phyloP scores from a whole-genome alignment of 1,284 basidiomycete species.

The Xanthoconium separans region DNA sequence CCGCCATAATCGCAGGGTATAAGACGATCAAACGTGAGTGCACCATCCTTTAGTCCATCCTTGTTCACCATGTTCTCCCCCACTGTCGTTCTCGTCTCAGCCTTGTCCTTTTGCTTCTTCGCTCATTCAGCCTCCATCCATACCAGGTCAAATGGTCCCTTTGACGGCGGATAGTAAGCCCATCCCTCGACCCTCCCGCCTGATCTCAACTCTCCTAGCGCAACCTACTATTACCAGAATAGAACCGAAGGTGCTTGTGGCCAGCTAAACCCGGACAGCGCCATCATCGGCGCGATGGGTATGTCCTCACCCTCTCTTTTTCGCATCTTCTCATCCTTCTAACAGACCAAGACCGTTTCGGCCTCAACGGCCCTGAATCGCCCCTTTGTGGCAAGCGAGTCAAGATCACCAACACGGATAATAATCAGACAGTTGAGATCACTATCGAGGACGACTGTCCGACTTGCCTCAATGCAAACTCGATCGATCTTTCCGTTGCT shows the following conservation, averaged over 20 bases:
- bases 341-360: constrained; percentile 51
- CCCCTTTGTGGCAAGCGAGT: constrained; percentile 66
- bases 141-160: no score
- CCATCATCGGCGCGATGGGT: constrained; percentile 70
- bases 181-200: no score
- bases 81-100: no score
- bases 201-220: constrained; percentile 36
- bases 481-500: constrained; percentile 76
- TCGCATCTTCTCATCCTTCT: constrained; percentile 7
- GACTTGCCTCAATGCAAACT: constrained; percentile 64
- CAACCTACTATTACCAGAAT: constrained; percentile 71
- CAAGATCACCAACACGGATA: constrained; percentile 59
- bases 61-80: no score
- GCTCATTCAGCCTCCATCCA: no score
- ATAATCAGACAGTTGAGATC: constrained; percentile 60
- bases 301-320: constrained; percentile 22
- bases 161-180: no score
- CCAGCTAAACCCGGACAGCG: constrained; percentile 59
- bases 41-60: no score
- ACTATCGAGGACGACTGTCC: constrained; percentile 82
- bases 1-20: no score
- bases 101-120: no score
- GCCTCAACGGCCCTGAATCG: constrained; percentile 46
- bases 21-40: no score
- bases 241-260: constrained; percentile 78